Percentiles rank a stretch among this genome's conserved stretches.
phyloP scores from a whole-genome alignment of 441 rosid species.

The Rhodomyrtus psidioides region DNA sequence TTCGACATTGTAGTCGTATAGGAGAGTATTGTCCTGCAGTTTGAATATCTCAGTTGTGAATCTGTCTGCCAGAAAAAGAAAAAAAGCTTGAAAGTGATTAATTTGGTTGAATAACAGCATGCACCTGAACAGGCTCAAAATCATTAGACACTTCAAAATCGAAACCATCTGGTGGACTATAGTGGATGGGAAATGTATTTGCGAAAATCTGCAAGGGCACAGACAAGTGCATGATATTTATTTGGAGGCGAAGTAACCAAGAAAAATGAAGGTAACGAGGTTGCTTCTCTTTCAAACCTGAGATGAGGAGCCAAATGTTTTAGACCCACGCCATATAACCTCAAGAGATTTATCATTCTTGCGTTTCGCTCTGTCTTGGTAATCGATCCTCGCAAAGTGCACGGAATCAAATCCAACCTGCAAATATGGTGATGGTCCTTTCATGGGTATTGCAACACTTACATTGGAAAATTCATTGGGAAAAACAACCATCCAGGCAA shows the following conservation, averaged over 20 bases:
- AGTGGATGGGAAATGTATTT: constrained; percentile 63
- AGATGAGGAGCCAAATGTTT: constrained; percentile 71
- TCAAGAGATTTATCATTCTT: constrained; percentile 56
- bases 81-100: not conserved
- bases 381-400: constrained; percentile 80
- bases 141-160: constrained; percentile 48
- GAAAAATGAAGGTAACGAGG: not conserved
- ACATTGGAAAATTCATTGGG: not conserved
- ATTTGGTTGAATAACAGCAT: not conserved
- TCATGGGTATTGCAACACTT: not conserved
- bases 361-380: constrained; percentile 78
- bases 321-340: constrained; percentile 84
- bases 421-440: not conserved
- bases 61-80: not conserved
- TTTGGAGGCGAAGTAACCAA: not conserved
- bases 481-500: not conserved
- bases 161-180: constrained; percentile 72
- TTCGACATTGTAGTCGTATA: constrained; percentile 57
- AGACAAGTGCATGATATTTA: not conserved
- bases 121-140: constrained; percentile 59
- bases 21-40: constrained; percentile 59
- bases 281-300: constrained; percentile 31
- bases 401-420: constrained; percentile 83
- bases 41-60: not conserved
- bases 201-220: constrained; percentile 53